Percentiles rank a stretch among this genome's conserved stretches.
Evolutionary conservation across 345 rosid species (phyloP).

Genomic region (Sisymbrium irio): DNA sequence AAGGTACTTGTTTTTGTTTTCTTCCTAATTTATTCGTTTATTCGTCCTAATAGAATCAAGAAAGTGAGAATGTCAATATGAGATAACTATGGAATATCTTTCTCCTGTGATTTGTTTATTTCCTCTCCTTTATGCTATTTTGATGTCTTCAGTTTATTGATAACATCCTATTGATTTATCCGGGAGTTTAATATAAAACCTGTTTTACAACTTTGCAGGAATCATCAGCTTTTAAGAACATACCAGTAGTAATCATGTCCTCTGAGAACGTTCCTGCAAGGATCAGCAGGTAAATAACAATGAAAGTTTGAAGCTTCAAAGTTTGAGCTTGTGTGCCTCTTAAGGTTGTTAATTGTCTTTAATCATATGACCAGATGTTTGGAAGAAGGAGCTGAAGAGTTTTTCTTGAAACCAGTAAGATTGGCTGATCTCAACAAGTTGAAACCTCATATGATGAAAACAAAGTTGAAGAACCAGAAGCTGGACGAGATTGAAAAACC

Average conservation of each 20-base stretch:
- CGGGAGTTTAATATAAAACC: neutral
- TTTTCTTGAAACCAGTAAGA: constrained; percentile 80
- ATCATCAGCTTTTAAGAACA: constrained; percentile 57
- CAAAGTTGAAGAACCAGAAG: constrained; percentile 33
- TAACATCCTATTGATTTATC: neutral
- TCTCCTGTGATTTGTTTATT: neutral
- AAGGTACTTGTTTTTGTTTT: constrained; percentile 42
- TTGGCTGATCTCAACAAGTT: constrained; percentile 80
- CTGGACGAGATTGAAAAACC: constrained; percentile 23
- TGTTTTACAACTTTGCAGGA: constrained; percentile 39
- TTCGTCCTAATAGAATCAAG: neutral
- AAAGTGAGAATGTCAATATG: constrained; percentile 19
- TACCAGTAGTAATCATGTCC: constrained; percentile 87
- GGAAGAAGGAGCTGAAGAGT: constrained; percentile 92
- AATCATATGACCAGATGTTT: constrained; percentile 48
- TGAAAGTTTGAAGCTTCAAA: neutral
- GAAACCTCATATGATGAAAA: constrained; percentile 45
- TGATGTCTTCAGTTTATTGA: constrained; percentile 6
- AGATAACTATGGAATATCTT: constrained; percentile 16
- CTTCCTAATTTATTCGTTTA: neutral
- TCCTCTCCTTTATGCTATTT: neutral
- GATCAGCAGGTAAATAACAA: constrained; percentile 32
- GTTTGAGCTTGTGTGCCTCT: neutral
- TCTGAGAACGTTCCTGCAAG: constrained; percentile 84
- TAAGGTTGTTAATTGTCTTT: neutral